Base-by-base conservation (phyloP, 192 early-diverging fungal species). In the Rhizophagus sp. region DNA sequence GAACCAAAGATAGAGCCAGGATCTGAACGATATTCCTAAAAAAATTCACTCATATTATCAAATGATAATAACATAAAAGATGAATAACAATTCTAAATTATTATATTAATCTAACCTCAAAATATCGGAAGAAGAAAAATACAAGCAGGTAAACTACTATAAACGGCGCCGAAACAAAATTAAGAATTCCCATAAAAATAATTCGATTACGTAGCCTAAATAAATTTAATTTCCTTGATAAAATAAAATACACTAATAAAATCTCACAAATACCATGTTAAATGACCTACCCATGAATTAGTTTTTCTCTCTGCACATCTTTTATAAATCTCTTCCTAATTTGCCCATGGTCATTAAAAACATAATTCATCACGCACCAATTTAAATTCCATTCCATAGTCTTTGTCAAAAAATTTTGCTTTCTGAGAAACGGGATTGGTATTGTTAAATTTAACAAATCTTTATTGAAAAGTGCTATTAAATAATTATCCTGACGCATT, bases 401-500 rank as follows among this genome's bases (percentile, higher is more conserved):
- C 75, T 93, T 92, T 0, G 97, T 97, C 83, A 99, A 88, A 39
- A 92, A 87, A 50, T 93, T 91, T 34, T 84, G 79, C 17, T 83
- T 81, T 44, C 86, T 79, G 52, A 93, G 62, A 17, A 86, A 85
- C 1, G 91, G 90, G 19, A 94, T 47, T 0, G 96, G 95, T 4
- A 96, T 85, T 4, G 89, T 86, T 17, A 97, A 85, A 81, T 98
- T 89, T 15, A 99, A 85, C 39, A 97, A 70, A 36, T 97, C 96
- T 81, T 95, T 96, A 87, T 97, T 96, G 84, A 98, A 96, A 72
- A 99, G 82, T 25, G 96, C 97, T 75, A 98, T 93, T 87, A 97
- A 86, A 84, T 98, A 99, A 87, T 99, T 99, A 57, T 99, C 98
- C 62, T 93, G 93, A 22, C 98, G 92, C 94, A 98, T 92, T 79